Base-by-base conservation (phyloP, 352 stramenopile genomes). In the Thraustochytrium sp. region DNA sequence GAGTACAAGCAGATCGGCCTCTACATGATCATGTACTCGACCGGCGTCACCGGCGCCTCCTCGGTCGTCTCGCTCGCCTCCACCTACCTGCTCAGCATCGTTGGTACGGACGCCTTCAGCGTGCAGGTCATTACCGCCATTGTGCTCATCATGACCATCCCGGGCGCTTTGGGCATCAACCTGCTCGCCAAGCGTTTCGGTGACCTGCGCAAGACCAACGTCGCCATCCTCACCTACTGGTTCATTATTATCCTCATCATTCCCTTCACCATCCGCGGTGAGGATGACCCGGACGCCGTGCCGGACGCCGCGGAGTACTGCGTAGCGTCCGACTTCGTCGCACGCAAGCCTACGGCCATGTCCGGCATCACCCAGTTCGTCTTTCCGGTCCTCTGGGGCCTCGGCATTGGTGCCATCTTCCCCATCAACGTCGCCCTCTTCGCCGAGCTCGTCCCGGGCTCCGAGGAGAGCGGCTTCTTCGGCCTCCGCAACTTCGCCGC, bases 361-460 rank as follows among this genome's bases (percentile, higher is more conserved):
- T 26, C n/a, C 11, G n/a, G 38, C 38, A 9, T 73, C 37, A 55
- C 76, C 11, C 34, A 48, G 34, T 80, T 49, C 34, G 44, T 80
- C 21, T 72, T 73, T 13, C 23, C 72, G 0, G 54, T 80, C 36
- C 36, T 80, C 18, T 62, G 72, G 49, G 72, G 72, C 26, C 46
- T 80, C 21, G 72, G 72, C 54, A 80, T 80, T 53, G 72, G 72
- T n/a, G 18, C 54, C 9, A 68, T 80, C 36, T 80, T 40, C 72
- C 72, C 72, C 2, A 53, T 80, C 38, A 80, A 68, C 42, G 54
- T 68, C 29, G 72, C 46, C n/a, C 29, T 61, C 29, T 73, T 68
- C n/a, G 72, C 72, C 51, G 72, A 68, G 49, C 77, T 80, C 11
- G 54, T 80, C 46, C 72, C 72, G 29, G 72, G 72, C 8, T 46